Percentiles rank a stretch among this genome's conserved stretches.
Conservation (phyloP, 495 filamentous ascomycete genomes). For the Annulohypoxylon bovei region DNA sequence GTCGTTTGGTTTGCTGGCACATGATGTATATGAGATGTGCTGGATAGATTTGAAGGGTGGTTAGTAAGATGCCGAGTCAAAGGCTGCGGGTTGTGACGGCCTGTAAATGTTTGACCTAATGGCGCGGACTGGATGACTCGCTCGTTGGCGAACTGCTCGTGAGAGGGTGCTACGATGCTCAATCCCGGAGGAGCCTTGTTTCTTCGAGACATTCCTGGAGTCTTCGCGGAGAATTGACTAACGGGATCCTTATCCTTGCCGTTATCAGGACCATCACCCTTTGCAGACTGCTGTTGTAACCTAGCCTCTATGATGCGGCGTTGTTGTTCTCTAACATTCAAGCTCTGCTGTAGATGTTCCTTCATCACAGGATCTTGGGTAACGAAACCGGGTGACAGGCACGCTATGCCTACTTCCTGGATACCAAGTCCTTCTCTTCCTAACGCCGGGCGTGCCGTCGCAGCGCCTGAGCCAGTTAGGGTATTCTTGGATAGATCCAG, state of each 20-base stretch:
- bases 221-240: constrained; percentile 68
- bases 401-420: constrained; percentile 93
- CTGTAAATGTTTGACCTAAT: constrained; percentile 94
- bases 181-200: constrained; percentile 89
- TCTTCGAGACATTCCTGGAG: constrained; percentile 69
- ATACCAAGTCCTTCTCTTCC: constrained; percentile 84
- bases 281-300: constrained; percentile 85
- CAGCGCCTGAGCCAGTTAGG: constrained; percentile 62
- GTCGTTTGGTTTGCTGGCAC: constrained; percentile 87
- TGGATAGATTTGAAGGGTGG: constrained; percentile 84
- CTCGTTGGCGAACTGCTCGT: constrained; percentile 93
- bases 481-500: constrained; percentile 87
- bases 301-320: constrained; percentile 93
- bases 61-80: constrained; percentile 84
- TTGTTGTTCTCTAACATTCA: constrained; percentile 94
- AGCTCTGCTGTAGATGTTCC: constrained; percentile 91
- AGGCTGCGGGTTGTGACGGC: constrained; percentile 82
- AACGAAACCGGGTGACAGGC: constrained; percentile 92
- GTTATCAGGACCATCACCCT: constrained; percentile 70
- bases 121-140: constrained; percentile 97
- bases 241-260: constrained; percentile 64
- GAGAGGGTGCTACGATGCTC: constrained; percentile 96
- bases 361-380: constrained; percentile 97
- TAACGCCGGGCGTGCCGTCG: constrained; percentile 74
- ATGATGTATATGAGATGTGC: constrained; percentile 91